phyloP scores from a whole-genome alignment of 2,329 filamentous ascomycete genomes.

The Phaeosphaeriaceae sp. region DNA sequence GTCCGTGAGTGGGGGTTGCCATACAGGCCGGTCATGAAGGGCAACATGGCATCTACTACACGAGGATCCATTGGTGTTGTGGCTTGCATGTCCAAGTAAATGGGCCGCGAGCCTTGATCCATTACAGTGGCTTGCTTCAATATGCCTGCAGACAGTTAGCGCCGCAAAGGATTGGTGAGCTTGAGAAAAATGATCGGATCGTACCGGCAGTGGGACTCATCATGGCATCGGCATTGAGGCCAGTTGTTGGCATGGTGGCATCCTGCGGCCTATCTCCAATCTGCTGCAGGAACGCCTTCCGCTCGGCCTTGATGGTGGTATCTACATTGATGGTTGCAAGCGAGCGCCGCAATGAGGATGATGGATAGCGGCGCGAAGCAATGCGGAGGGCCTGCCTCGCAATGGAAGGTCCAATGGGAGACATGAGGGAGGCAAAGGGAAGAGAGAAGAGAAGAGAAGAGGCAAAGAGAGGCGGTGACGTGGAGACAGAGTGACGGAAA shows the following conservation, averaged over 20 bases:
- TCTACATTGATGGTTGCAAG: constrained; percentile 79
- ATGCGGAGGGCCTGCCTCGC: constrained; percentile 75
- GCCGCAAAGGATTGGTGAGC: constrained; percentile 6
- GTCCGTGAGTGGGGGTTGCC: constrained; percentile 97
- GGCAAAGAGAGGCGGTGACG: constrained; percentile 1
- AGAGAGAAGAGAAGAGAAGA: constrained; percentile 13
- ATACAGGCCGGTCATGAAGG: constrained; percentile 90
- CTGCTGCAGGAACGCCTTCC: constrained; percentile 74
- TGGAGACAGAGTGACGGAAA: background rate
- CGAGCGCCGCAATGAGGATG: constrained; percentile 49
- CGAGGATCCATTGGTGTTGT: constrained; percentile 94
- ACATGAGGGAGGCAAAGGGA: constrained; percentile 46
- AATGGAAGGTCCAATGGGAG: constrained; percentile 65
- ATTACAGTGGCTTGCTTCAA: constrained; percentile 91
- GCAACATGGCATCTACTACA: constrained; percentile 95
- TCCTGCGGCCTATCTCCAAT: constrained; percentile 61
- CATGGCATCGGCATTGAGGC: constrained; percentile 67
- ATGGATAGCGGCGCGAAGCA: constrained; percentile 59
- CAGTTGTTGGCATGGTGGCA: constrained; percentile 66
- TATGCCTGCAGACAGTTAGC: constrained; percentile 62
- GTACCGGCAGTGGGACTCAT: constrained; percentile 80
- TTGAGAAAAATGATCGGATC: constrained; percentile 4
- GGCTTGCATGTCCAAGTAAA: constrained; percentile 98
- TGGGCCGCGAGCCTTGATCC: constrained; percentile 90
- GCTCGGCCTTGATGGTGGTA: constrained; percentile 83